A percentile compares a stretch with the other conserved stretches of the same genome.
Evolutionary conservation across 805 yeast species (phyloP).

Genomic region (Myxozyma nipponensis): DNA sequence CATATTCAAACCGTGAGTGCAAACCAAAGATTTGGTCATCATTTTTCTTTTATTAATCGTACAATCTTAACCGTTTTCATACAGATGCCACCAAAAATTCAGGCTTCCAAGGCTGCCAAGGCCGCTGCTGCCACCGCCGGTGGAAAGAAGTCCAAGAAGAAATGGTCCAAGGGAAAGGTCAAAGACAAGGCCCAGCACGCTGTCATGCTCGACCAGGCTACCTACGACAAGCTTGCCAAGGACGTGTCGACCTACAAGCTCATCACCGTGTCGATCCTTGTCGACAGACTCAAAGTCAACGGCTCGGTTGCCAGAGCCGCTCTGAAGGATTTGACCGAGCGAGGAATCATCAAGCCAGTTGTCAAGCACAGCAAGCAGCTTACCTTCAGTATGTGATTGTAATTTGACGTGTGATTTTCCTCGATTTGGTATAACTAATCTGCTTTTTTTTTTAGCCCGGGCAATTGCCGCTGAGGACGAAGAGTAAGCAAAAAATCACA

Average conservation of each 20-base stretch:
- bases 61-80: too few relatives aligned
- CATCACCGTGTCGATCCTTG: slow-evolving; percentile 96
- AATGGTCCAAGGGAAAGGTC: slow-evolving; percentile 99
- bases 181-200: slow-evolving; percentile 99
- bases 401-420: neutral
- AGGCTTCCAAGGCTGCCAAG: slow-evolving; percentile 19
- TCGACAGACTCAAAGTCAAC: slow-evolving; percentile 98
- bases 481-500: slow-evolving; percentile 13
- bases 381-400: slow-evolving; percentile 63
- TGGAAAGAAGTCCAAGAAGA: slow-evolving; percentile 63
- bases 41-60: too few relatives aligned
- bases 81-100: slow-evolving; percentile 27
- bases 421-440: neutral
- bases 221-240: slow-evolving; percentile 98
- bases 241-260: slow-evolving; percentile 99
- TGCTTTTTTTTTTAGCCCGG: slow-evolving; percentile 37
- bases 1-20: too few relatives aligned
- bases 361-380: slow-evolving; percentile 94
- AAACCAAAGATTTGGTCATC: too few relatives aligned
- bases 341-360: slow-evolving; percentile 92
- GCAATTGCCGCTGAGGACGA: slow-evolving; percentile 62
- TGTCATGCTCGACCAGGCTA: slow-evolving; percentile 94
- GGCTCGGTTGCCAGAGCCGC: slow-evolving; percentile 99
- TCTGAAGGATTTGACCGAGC: slow-evolving; percentile 87
- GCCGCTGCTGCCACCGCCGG: slow-evolving; percentile 24